A percentile compares a stretch with the other conserved stretches of the same genome.
These are phyloP conservation scores for Fusarium temperatum DNA, from an alignment of 2,329 filamentous ascomycete species.

Conservation along the genomic window DNA sequence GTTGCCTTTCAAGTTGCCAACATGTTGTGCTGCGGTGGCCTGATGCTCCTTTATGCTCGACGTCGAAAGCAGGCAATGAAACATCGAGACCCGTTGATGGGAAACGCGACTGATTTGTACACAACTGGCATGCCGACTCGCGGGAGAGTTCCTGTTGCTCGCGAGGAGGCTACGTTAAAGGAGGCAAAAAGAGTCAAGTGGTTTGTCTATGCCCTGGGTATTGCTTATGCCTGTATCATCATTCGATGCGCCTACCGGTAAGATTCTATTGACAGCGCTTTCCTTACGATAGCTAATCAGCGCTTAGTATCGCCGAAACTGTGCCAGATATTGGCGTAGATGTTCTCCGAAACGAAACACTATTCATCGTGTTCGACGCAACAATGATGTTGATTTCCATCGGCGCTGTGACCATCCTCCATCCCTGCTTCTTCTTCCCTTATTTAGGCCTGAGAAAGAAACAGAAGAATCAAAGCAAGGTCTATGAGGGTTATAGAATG, in stretches of 20 bases:
- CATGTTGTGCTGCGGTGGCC: slow-evolving; percentile 35
- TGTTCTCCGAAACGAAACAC: slow-evolving; percentile 26
- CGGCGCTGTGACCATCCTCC: slow-evolving; percentile 10
- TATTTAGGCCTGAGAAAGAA: slow-evolving; percentile 16
- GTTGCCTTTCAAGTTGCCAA: slow-evolving; percentile 42
- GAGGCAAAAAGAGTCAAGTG: slow-evolving; percentile 8
- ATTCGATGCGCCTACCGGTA: slow-evolving; percentile 32
- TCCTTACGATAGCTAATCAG: background rate
- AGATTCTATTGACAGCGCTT: background rate
- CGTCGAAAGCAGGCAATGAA: slow-evolving; percentile 16
- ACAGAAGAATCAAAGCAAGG: slow-evolving; percentile 13
- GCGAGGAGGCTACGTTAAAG: slow-evolving; percentile 14
- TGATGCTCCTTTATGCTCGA: slow-evolving; percentile 27
- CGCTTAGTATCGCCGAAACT: slow-evolving; percentile 20
- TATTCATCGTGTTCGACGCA: slow-evolving; percentile 28
- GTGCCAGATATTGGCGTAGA: slow-evolving; percentile 7
- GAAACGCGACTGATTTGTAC: background rate
- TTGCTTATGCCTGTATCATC: slow-evolving; percentile 27
- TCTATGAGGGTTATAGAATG: slow-evolving; percentile 10
- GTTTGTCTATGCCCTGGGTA: slow-evolving; percentile 23
- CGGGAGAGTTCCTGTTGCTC: slow-evolving; percentile 6
- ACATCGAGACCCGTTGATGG: background rate
- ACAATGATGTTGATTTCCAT: slow-evolving; percentile 25
- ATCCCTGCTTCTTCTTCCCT: slow-evolving; percentile 27
- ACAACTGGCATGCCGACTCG: background rate